Base-by-base conservation (phyloP, 225 moss, liverwort and hornwort species). In the Sphagnum contortum region DNA sequence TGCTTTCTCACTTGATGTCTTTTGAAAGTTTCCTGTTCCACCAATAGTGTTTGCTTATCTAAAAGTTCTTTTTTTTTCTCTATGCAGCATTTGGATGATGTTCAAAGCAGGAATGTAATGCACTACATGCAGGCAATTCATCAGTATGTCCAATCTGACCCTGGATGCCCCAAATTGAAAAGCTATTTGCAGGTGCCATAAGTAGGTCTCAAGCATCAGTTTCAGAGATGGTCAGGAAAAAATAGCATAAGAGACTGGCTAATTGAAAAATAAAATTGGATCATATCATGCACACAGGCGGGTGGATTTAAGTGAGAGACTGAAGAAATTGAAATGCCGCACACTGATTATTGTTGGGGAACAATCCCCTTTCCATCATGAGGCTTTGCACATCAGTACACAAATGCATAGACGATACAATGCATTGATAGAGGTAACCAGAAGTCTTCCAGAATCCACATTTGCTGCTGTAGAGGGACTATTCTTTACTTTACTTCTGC, bases 121-220 rank as follows among this genome's bases (percentile, higher is more conserved):
- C 96, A 90, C 3, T 96, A 87, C 67, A 52, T 96, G 87, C 90
- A 96, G 80, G 88, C 96, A 9, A 81, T 92, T 55, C 88, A 92
- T 47, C 77, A 82, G 66, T 76, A 68, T 57, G 76, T 64, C 48
- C 10, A 29, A 29, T 29, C 29, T 29, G 29, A 29, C 29, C 29
- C 29, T 29, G 29, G 29, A 29, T 29, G 29, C 29, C 29, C 1
- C 29, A 29, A 29, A 29, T 29, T 29, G 29, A 29, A 29, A 29
- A 29, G 29, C 29, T 29, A 29, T 29, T 29, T 29, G 29, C 29
- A 29, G 29, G 29, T 29, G 29, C 29, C 29, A 29, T 29, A 29
- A 29, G 29, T 29, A 29, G 29, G 29, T 29, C 29, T 29, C 29
- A 29, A 29, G 29, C 29, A 29, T 29, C 29, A 29, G 29, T 29